A percentile compares a stretch with the other conserved stretches of the same genome.
These are phyloP conservation scores for Salvia rosmarinus DNA, from an alignment of 257 asterid genomes.

Conservation along the genomic window DNA sequence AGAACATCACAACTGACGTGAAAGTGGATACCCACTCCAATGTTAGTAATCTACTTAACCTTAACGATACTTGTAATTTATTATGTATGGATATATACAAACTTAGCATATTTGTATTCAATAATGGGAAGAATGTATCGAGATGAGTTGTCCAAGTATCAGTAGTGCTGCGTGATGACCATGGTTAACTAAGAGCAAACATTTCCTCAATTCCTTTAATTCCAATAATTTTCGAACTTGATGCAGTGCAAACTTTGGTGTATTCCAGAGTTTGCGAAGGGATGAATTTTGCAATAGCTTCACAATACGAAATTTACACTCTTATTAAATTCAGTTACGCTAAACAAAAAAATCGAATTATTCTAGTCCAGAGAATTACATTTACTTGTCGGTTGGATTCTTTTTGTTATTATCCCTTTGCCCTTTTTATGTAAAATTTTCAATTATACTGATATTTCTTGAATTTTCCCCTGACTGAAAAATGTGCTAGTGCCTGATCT, in stretches of 20 bases:
- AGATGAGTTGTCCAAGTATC: not conserved
- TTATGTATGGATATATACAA: not conserved
- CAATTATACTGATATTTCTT: constrained; percentile 11
- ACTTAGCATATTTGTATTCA: not conserved
- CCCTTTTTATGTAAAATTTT: not conserved
- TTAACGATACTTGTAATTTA: not conserved
- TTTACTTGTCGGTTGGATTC: not conserved
- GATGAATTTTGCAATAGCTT: not conserved
- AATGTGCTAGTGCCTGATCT: constrained; percentile 16
- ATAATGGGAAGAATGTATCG: not conserved
- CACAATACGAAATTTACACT: not conserved
- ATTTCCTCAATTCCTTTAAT: not conserved
- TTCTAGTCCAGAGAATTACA: not conserved
- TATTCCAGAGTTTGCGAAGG: not conserved
- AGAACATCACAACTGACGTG: constrained; percentile 74
- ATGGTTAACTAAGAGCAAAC: not conserved
- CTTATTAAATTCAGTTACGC: not conserved
- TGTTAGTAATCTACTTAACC: constrained; percentile 43
- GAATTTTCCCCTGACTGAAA: constrained; percentile 6
- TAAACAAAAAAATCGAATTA: not conserved
- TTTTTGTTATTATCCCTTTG: not conserved
- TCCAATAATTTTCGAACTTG: not conserved
- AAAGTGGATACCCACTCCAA: constrained; percentile 77
- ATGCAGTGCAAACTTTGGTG: constrained; percentile 2
- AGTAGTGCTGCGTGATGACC: not conserved